Base-by-base conservation (phyloP, 2,329 filamentous ascomycete genomes). In the Clarireedia monteithiana region DNA sequence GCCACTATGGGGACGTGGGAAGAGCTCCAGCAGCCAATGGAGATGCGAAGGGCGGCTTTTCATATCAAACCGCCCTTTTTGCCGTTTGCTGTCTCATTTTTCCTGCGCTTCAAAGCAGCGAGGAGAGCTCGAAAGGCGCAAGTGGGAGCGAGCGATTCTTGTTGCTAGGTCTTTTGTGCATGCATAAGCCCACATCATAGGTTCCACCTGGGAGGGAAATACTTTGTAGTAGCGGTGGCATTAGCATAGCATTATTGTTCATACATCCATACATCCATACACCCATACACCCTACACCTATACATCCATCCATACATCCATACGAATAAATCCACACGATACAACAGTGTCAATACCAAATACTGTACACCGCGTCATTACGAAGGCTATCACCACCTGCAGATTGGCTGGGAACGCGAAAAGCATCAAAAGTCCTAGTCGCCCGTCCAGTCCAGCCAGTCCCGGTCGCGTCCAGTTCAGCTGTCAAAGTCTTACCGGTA, bases 181-280 rank as follows among this genome's bases (percentile, higher is more conserved):
- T 64, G 63, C 64, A 66, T 65, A 66, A 65, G 63, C 61, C 62
- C 60, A 59, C 57, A 51, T 55, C 36, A 57, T 40, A 46, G 30
- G 12, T 30, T 23, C 17, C 15, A 39, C 36, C 23, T 24, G 23
- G 6, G 9, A 23, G 17, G 27, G 45, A 39, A 45, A 24, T 15
- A n/a, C n/a, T n/a, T n/a, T n/a, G n/a, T n/a, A 44, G 47, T 50
- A 39, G 48, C n/a, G 45, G 12, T 27, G 23, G 46, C 46, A 58
- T 44, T 10, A 49, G 26, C 45, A 49, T 40, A 50, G 26, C 40
- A 27, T 42, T 24, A 47, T 30, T 27, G 5, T 24, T 47, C 42
- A 6, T n/a, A 42, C 24, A 10, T 52, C 20, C 20, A 20, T 20
- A 20, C 20, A 20, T 20, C 20, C 20, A 20, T 20, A 20, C 17